A percentile compares a stretch with the other conserved stretches of the same genome.
phyloP scores from a whole-genome alignment of 1,139 yeast genomes.

The Protomyces arabidopsidicola region DNA sequence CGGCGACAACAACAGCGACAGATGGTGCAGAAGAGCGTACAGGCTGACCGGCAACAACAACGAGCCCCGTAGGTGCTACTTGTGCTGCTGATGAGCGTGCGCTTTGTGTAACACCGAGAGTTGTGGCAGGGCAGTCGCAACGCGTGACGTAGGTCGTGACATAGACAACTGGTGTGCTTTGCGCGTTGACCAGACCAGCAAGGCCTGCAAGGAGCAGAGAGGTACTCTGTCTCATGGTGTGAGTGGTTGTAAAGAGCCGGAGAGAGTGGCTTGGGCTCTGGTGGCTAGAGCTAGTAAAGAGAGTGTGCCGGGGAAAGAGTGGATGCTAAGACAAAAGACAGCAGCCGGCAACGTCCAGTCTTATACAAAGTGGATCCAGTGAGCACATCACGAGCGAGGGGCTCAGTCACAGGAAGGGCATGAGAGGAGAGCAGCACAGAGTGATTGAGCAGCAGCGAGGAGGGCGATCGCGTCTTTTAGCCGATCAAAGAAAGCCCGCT shows the following conservation, averaged over 20 bases:
- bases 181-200: slow-evolving; percentile 16
- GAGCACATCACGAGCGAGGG: too few relatives aligned
- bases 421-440: neutral
- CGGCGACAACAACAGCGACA: slow-evolving; percentile 3
- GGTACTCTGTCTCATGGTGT: neutral
- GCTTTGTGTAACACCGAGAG: neutral
- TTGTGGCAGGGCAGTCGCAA: slow-evolving; percentile 18
- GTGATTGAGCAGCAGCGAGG: neutral
- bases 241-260: neutral
- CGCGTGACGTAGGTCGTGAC: slow-evolving; percentile 19
- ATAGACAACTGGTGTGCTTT: slow-evolving; percentile 19
- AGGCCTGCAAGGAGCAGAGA: slow-evolving; percentile 23
- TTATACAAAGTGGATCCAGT: too few relatives aligned
- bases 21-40: neutral
- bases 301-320: neutral
- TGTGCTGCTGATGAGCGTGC: neutral
- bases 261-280: neutral
- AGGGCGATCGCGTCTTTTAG: neutral
- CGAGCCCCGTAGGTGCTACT: neutral
- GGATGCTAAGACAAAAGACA: neutral
- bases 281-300: neutral
- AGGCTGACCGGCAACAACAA: neutral
- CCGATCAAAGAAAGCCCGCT: too few relatives aligned
- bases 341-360: neutral
- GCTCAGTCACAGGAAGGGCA: neutral